Conservation (phyloP, 2,329 filamentous ascomycete genomes). For the Aureobasidium pullulans region DNA sequence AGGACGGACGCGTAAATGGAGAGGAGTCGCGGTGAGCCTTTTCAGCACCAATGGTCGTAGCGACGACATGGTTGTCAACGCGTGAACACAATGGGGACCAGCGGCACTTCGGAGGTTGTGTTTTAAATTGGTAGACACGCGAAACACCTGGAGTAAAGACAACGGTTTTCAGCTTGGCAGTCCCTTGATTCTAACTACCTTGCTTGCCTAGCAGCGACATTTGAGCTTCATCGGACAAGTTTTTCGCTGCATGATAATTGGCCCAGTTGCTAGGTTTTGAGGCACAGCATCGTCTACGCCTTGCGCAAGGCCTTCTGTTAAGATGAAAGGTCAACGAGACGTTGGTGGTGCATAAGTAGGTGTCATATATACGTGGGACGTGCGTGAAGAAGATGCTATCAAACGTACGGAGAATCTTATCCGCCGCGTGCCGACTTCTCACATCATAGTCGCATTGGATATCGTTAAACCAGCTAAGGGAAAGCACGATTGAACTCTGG, state of each 20-base stretch:
- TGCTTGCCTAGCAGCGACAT: not conserved
- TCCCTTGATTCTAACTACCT: not conserved
- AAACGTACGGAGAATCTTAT: too few relatives aligned
- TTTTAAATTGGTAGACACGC: not conserved
- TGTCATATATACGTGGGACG: not conserved
- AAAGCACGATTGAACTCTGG: too few relatives aligned
- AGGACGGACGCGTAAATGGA: not conserved
- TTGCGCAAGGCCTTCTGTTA: not conserved
- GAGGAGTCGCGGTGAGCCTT: not conserved
- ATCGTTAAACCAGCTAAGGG: too few relatives aligned
- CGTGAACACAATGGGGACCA: not conserved
- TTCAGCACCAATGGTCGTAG: not conserved
- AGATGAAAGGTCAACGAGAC: not conserved
- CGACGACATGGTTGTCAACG: not conserved
- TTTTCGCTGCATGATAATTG: not conserved
- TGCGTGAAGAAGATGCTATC: not conserved
- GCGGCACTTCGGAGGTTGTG: not conserved
- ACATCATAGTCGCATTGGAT: too few relatives aligned
- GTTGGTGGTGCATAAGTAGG: not conserved
- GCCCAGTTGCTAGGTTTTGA: not conserved
- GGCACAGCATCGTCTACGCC: not conserved
- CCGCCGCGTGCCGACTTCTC: too few relatives aligned
- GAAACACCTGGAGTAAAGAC: not conserved
- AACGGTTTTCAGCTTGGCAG: conserved; percentile 1
- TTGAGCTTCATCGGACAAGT: too few relatives aligned